Evolutionary conservation across 139 green algal species (phyloP).

Genomic region (Spirogloea muscicola): DNA sequence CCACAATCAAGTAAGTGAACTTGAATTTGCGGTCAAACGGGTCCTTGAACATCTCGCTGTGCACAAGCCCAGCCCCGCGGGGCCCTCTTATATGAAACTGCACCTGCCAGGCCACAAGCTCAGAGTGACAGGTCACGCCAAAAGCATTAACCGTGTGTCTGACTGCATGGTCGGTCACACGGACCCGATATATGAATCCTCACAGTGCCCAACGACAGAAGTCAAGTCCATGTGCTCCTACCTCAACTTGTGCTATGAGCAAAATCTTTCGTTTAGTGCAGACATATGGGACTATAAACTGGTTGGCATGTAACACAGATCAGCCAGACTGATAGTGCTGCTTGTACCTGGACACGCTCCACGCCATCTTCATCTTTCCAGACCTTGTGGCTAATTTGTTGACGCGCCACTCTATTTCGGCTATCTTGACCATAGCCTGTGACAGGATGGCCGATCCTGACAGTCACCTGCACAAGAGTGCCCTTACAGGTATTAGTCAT

Average conservation of each 20-base stretch:
- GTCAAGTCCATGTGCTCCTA: not conserved
- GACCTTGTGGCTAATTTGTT: slow-evolving; percentile 81
- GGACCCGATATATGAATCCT: too few relatives aligned
- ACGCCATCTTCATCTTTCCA: slow-evolving; percentile 76
- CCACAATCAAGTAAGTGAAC: slow-evolving; percentile 34
- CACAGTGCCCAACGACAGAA: too few relatives aligned
- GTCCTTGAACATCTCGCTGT: slow-evolving; percentile 35
- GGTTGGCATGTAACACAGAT: too few relatives aligned
- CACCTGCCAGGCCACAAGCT: slow-evolving; percentile 31
- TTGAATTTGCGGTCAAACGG: slow-evolving; percentile 8
- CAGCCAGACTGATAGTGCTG: not conserved
- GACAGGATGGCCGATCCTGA: slow-evolving; percentile 33
- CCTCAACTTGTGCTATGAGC: not conserved
- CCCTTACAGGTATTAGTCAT: too few relatives aligned
- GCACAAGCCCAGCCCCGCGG: slow-evolving; percentile 12
- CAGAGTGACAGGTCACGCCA: too few relatives aligned
- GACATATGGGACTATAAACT: not conserved
- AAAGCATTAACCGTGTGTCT: too few relatives aligned
- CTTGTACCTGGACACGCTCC: slow-evolving; percentile 81
- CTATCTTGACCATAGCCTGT: slow-evolving; percentile 75
- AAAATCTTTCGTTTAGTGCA: not conserved
- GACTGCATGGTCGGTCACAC: too few relatives aligned
- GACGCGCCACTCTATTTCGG: slow-evolving; percentile 72
- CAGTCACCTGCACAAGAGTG: slow-evolving; percentile 32
- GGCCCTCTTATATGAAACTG: slow-evolving; percentile 39